Base-by-base conservation (phyloP, 129 eudicot species). In the Pseudognaphalium luteoalbum region DNA sequence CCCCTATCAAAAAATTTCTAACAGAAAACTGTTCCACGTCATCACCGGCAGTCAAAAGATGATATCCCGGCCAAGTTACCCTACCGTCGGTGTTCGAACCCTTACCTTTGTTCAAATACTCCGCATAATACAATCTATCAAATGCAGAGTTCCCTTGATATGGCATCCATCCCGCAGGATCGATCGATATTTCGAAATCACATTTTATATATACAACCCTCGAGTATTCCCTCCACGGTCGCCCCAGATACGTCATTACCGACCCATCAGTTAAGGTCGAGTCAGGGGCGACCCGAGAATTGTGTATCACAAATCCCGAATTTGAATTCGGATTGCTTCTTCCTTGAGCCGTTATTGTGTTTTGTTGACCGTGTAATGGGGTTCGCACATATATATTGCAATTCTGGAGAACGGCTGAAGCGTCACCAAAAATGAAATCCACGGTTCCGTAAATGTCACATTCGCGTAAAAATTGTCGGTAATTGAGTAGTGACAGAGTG, bases 41-140 rank as follows among this genome's bases (percentile, higher is more conserved):
- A 14, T 25, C 64, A 30, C 10, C 68, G 12, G 71, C 68, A 10
- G 21, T 61, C 50, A 72, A 10, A 61, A 61, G 61, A 52, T 84
- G 88, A 71, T 80, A 81, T 39, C 88, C 88, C 37, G 71, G 80
- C 88, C 88, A 84, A n/a, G 66, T 80, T 12, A 84, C 84, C 85
- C 88, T 56, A 34, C 74, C 82, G 4, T 14, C 10, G 33, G 82
- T 77, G 25, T 21, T 21, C 2, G 88, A 77, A 39, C 88, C 85
- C 10, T 30, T 33, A 19, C 88, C 88, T 15, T n/a, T 61, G 34
- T 81, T 80, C 77, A n/a, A 63, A 58, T 68, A 84, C 80, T 84
- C 88, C 0, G 73, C 88, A 16, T 76, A 84, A 29, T 84, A 81
- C 64, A 84, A 28, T 29, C 22, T 73, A 41, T 67, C 71, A 41